Percentiles rank a stretch among this genome's conserved stretches.
Conservation (phyloP, 805 yeast genomes). For the Hanseniaspora valbyensis region DNA sequence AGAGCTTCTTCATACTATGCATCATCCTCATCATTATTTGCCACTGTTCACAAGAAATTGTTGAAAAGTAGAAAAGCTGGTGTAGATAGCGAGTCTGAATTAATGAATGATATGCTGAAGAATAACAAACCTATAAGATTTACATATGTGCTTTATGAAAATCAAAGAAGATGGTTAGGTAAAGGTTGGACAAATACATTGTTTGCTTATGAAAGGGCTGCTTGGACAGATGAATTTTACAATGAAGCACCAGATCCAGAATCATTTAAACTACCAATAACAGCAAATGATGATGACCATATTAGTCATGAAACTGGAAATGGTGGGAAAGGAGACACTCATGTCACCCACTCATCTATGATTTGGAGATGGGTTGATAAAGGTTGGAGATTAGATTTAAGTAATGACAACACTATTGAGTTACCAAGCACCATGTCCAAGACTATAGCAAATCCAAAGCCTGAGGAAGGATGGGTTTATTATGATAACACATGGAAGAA, state of each 20-base stretch:
- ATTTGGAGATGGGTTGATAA: constrained; percentile 92
- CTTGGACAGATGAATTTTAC: constrained; percentile 94
- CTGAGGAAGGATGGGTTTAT: constrained; percentile 78
- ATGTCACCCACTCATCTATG: constrained; percentile 41
- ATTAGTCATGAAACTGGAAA: not conserved
- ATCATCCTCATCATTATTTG: constrained; percentile 28
- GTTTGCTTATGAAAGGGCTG: constrained; percentile 81
- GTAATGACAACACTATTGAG: constrained; percentile 77
- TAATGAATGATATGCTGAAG: constrained; percentile 17
- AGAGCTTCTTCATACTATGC: constrained; percentile 26
- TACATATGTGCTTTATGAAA: constrained; percentile 85
- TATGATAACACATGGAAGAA: constrained; percentile 91
- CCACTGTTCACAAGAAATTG: constrained; percentile 34
- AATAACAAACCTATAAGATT: constrained; percentile 50
- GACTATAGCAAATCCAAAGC: constrained; percentile 52
- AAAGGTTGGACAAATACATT: constrained; percentile 95
- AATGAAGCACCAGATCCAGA: constrained; percentile 76
- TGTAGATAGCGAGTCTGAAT: constrained; percentile 25
- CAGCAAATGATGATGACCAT: constrained; percentile 41
- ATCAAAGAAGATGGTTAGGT: constrained; percentile 94
- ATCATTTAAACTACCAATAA: constrained; percentile 57
- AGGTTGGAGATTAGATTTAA: constrained; percentile 80
- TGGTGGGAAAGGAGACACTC: too few relatives aligned
- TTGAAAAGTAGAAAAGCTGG: constrained; percentile 23
- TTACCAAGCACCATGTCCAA: constrained; percentile 48